Evolutionary conservation across 352 stramenopile genomes (phyloP).

Genomic region (Blastocystis sp.): DNA sequence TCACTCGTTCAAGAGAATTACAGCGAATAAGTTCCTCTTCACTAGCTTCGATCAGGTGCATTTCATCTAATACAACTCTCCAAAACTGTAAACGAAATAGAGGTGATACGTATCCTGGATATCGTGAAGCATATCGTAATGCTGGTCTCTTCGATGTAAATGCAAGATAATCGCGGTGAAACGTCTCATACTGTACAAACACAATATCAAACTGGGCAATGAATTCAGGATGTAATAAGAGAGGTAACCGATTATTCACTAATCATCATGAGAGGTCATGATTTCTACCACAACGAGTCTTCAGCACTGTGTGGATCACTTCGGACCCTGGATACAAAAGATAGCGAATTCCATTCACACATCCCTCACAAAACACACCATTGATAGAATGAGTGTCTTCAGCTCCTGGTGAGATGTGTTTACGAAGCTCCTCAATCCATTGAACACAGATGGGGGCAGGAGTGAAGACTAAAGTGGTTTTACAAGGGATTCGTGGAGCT

Average conservation of each 20-base stretch:
- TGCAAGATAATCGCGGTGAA: not conserved
- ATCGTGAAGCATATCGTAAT: not conserved
- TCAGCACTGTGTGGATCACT: not conserved
- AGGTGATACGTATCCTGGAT: not conserved
- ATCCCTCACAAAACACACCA: not conserved
- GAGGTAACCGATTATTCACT: not conserved
- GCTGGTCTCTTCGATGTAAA: not conserved
- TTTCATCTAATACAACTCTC: slow-evolving; percentile 62
- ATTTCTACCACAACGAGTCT: not conserved
- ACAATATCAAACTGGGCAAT: slow-evolving; percentile 59
- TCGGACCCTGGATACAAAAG: slow-evolving; percentile 19
- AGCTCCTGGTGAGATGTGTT: not conserved
- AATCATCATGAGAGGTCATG: not conserved
- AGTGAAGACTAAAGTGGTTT: slow-evolving; percentile 38
- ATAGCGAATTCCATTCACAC: not conserved
- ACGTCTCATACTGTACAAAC: slow-evolving; percentile 23
- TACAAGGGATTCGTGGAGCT: not conserved
- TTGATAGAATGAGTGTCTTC: not conserved
- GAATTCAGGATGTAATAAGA: slow-evolving; percentile 31
- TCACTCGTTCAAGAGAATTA: not conserved
- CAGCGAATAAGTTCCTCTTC: not conserved
- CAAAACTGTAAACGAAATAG: slow-evolving; percentile 32
- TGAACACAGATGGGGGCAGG: slow-evolving; percentile 33
- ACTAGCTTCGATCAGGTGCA: slow-evolving; percentile 13
- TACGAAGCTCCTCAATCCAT: slow-evolving; percentile 40